Conservation (phyloP, 192 early-diverging fungal genomes). For the Umbelopsis ramanniana region DNA sequence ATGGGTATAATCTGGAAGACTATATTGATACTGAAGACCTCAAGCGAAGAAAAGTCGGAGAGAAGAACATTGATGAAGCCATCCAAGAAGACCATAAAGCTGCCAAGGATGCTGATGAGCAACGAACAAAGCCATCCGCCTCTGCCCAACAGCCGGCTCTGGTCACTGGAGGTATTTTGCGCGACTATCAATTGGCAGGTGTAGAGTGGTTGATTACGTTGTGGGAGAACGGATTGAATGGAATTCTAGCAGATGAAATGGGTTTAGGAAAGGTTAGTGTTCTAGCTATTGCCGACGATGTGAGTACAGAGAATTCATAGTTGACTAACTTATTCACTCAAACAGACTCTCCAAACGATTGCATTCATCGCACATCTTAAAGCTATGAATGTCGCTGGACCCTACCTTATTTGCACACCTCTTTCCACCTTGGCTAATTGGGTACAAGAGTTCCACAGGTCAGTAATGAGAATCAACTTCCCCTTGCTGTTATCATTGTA, state of each 20-base stretch:
- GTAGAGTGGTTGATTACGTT: slow-evolving; percentile 95
- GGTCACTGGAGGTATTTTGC: slow-evolving; percentile 83
- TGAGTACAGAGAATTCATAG: neutral
- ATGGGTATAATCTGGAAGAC: slow-evolving; percentile 53
- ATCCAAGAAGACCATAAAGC: slow-evolving; percentile 24
- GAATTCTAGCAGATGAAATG: slow-evolving; percentile 97
- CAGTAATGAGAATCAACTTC: neutral
- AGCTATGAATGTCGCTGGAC: slow-evolving; percentile 81
- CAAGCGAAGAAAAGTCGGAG: slow-evolving; percentile 39
- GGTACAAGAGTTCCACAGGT: slow-evolving; percentile 88
- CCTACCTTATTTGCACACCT: slow-evolving; percentile 89
- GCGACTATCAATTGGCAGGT: slow-evolving; percentile 94
- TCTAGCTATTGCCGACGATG: neutral
- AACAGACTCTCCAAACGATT: slow-evolving; percentile 91
- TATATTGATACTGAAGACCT: slow-evolving; percentile 53
- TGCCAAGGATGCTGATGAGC: slow-evolving; percentile 18
- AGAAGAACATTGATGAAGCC: slow-evolving; percentile 25
- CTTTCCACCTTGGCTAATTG: slow-evolving; percentile 92
- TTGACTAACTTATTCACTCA: neutral
- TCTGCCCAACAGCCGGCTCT: slow-evolving; percentile 79
- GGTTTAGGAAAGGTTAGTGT: slow-evolving; percentile 77
- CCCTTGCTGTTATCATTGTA: neutral
- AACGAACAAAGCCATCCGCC: slow-evolving; percentile 43
- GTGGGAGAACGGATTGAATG: slow-evolving; percentile 96
- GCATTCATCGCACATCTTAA: slow-evolving; percentile 83